Percentiles rank a stretch among this genome's conserved stretches.
These are phyloP conservation scores for Apiospora sp. DNA, from an alignment of 2,329 filamentous ascomycete species.

Conservation along the genomic window DNA sequence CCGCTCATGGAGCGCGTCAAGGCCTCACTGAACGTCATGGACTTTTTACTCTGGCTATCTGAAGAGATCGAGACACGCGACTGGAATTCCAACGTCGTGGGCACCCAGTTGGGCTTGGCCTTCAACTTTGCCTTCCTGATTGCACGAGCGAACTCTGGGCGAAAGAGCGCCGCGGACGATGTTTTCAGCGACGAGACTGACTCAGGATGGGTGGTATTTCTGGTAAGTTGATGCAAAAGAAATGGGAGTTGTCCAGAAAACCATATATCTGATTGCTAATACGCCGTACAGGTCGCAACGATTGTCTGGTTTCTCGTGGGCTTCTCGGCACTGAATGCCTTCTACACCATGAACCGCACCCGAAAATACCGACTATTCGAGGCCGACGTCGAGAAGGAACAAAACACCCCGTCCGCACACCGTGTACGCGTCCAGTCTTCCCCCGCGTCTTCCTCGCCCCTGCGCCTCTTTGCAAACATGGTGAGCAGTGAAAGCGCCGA, in stretches of 20 bases:
- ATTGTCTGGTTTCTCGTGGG: slow-evolving; percentile 73
- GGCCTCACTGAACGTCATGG: slow-evolving; percentile 83
- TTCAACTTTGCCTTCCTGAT: slow-evolving; percentile 85
- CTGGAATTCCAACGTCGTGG: slow-evolving; percentile 84
- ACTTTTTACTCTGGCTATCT: slow-evolving; percentile 88
- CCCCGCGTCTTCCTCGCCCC: slow-evolving; percentile 77
- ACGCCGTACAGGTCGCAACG: slow-evolving; percentile 64
- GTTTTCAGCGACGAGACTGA: slow-evolving; percentile 79
- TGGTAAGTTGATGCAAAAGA: slow-evolving; percentile 51
- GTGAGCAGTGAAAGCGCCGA: slow-evolving; percentile 77
- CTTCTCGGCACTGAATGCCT: slow-evolving; percentile 77
- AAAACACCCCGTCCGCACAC: slow-evolving; percentile 83
- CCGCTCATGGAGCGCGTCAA: slow-evolving; percentile 83
- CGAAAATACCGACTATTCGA: slow-evolving; percentile 93
- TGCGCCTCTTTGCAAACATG: slow-evolving; percentile 75
- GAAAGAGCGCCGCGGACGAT: slow-evolving; percentile 70
- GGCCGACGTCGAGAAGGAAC: slow-evolving; percentile 77
- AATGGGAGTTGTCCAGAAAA: neutral
- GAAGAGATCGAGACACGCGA: slow-evolving; percentile 93
- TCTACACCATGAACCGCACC: slow-evolving; percentile 82
- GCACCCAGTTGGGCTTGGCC: slow-evolving; percentile 75
- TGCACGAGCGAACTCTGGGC: slow-evolving; percentile 78
- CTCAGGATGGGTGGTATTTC: slow-evolving; percentile 69
- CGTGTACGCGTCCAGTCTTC: slow-evolving; percentile 89
- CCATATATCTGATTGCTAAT: slow-evolving; percentile 27